A percentile compares a stretch with the other conserved stretches of the same genome.
phyloP scores from a whole-genome alignment of 163 green algal species.

The Chlamydomonas reinhardtii region DNA sequence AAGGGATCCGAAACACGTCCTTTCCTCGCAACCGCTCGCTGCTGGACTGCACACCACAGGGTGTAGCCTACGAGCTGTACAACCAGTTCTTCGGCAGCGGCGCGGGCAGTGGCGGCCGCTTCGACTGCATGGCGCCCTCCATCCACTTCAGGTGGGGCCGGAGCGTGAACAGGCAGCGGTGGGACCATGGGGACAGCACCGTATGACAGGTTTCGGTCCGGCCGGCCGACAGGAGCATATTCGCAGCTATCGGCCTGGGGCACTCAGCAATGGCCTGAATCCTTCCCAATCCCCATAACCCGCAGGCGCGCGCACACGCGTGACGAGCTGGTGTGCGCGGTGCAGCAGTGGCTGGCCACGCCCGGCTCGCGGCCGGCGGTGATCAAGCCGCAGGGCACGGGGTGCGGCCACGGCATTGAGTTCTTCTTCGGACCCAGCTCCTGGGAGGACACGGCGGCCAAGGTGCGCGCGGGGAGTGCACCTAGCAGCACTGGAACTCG shows the following conservation, averaged over 20 bases:
- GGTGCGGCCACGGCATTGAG: conserved; percentile 59
- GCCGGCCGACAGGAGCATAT: no score
- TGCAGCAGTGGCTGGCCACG: conserved; percentile 37
- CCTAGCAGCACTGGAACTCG: no score
- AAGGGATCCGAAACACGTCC: no score
- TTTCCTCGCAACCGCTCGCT: no score
- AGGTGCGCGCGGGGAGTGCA: conserved; percentile 43
- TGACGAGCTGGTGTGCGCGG: conserved; percentile 8
- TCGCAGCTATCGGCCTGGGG: no score
- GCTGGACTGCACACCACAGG: neutral
- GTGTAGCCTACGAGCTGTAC: conserved; percentile 58
- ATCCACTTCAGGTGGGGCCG: conserved; percentile 50
- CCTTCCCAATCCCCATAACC: no score
- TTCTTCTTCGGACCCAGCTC: conserved; percentile 51
- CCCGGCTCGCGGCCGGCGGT: conserved; percentile 31
- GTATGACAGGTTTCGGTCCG: no score
- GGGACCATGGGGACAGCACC: no score
- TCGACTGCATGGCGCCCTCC: conserved; percentile 41
- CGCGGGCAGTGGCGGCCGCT: neutral
- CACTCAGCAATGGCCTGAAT: no score
- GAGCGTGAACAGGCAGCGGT: no score
- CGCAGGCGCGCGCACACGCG: conserved; percentile 32
- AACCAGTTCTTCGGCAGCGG: conserved; percentile 51
- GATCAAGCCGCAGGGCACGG: conserved; percentile 57
- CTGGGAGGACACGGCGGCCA: conserved; percentile 10